Conservation (phyloP, 2,329 filamentous ascomycete genomes). For the Paracoccidioides lutzii region DNA sequence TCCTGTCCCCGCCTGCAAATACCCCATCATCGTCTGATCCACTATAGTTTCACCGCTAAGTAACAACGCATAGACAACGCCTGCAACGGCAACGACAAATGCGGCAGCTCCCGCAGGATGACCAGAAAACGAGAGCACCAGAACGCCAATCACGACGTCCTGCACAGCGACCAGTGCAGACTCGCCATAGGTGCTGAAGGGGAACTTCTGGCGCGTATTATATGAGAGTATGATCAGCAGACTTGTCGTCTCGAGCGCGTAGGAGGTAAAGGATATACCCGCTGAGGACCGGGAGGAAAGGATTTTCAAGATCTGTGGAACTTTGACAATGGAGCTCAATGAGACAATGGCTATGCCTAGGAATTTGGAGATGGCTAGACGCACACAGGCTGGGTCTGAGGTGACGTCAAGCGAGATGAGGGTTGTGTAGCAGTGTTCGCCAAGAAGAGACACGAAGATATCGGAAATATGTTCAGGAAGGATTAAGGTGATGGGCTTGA, state of each 20-base stretch:
- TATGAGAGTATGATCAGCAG: conserved; percentile 88
- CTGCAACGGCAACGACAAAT: conserved; percentile 66
- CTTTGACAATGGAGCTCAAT: conserved; percentile 83
- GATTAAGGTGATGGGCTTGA: conserved; percentile 57
- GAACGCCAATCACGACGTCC: conserved; percentile 75
- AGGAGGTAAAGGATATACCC: conserved; percentile 79
- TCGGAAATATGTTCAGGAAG: conserved; percentile 64
- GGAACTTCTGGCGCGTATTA: conserved; percentile 79
- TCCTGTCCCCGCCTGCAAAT: conserved; percentile 74
- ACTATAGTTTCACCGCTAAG: conserved; percentile 46
- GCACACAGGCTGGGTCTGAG: conserved; percentile 64
- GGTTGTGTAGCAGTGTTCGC: conserved; percentile 69
- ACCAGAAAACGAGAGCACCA: conserved; percentile 75
- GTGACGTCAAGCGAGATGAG: conserved; percentile 70
- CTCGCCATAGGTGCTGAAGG: conserved; percentile 95
- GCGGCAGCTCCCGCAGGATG: conserved; percentile 54
- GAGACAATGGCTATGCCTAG: conserved; percentile 88
- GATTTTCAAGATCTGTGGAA: conserved; percentile 93
- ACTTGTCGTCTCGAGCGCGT: conserved; percentile 77
- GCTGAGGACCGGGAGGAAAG: conserved; percentile 64
- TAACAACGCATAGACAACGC: conserved; percentile 57
- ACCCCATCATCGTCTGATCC: conserved; percentile 52
- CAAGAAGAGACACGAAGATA: conserved; percentile 66
- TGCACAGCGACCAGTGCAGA: conserved; percentile 82
- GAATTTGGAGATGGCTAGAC: conserved; percentile 80